Conservation (phyloP, 202 grass and related monocot species). For the Panicum hallii region DNA sequence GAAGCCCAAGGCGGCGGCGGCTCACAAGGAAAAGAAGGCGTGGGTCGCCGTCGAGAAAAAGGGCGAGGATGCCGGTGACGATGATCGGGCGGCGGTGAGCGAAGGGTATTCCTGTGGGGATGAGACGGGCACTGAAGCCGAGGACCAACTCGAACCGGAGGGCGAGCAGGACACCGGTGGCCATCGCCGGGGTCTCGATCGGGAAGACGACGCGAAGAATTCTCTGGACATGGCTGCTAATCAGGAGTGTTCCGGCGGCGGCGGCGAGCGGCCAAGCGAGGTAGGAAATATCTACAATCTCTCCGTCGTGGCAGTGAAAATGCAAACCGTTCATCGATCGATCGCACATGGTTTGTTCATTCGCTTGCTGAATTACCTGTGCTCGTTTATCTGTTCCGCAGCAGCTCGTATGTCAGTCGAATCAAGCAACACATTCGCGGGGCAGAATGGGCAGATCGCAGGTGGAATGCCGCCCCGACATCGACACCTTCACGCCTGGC, state of each 20-base stretch:
- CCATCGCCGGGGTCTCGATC: neutral
- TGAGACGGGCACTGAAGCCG: neutral
- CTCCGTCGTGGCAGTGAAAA: neutral
- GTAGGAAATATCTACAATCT: neutral
- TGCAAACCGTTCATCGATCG: neutral
- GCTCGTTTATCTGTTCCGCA: neutral
- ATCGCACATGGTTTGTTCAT: neutral
- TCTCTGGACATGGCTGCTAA: neutral
- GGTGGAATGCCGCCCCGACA: constrained; percentile 53
- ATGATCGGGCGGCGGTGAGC: constrained; percentile 14
- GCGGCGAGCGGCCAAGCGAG: constrained; percentile 6
- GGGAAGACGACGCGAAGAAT: neutral
- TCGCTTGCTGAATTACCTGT: neutral
- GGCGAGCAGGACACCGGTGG: constrained; percentile 10
- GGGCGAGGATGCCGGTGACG: neutral
- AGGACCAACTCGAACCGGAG: constrained; percentile 19
- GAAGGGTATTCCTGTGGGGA: constrained; percentile 41
- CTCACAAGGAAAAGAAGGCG: constrained; percentile 26
- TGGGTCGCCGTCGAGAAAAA: constrained; percentile 57
- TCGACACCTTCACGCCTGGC: constrained; percentile 33
- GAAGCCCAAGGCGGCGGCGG: neutral
- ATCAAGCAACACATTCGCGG: neutral
- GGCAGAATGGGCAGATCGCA: neutral
- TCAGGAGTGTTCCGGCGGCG: neutral
- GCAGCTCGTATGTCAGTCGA: neutral